Conservation (phyloP, 306 rosid genomes). For the Acacia acuminata region DNA sequence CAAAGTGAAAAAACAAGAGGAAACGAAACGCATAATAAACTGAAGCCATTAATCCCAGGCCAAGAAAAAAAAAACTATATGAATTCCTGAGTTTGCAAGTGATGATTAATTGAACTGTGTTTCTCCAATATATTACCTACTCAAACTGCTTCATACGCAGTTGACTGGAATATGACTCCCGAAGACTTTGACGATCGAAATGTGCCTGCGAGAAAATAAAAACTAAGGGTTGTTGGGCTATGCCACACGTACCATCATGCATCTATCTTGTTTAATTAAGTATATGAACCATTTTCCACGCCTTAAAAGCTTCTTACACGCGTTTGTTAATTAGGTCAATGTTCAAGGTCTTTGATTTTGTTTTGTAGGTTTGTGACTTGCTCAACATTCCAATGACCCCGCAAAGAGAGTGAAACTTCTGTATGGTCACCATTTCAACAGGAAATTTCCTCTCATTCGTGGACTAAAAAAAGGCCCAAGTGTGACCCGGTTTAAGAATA, state of each 20-base stretch:
- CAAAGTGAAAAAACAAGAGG: constrained; percentile 6
- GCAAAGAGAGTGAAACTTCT: neutral
- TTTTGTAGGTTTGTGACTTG: neutral
- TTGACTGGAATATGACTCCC: neutral
- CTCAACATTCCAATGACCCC: neutral
- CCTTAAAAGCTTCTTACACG: neutral
- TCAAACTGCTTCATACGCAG: neutral
- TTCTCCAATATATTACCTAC: neutral
- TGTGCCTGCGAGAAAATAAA: neutral
- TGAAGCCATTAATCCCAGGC: constrained; percentile 18
- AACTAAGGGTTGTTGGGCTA: neutral
- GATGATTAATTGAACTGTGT: neutral
- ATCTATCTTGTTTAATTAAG: neutral
- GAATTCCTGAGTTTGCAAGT: no score
- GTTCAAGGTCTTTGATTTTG: constrained; percentile 13
- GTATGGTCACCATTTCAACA: neutral
- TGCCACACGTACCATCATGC: neutral
- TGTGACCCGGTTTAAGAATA: neutral
- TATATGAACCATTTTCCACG: neutral
- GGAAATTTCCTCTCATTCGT: neutral
- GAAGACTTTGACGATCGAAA: neutral
- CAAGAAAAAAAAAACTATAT: neutral
- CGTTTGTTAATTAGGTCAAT: neutral
- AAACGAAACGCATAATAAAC: neutral
- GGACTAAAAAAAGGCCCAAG: neutral